Percentiles rank a stretch among this genome's conserved stretches.
Conservation (phyloP, 345 rosid genomes). For the Erysimum cheiranthoides region DNA sequence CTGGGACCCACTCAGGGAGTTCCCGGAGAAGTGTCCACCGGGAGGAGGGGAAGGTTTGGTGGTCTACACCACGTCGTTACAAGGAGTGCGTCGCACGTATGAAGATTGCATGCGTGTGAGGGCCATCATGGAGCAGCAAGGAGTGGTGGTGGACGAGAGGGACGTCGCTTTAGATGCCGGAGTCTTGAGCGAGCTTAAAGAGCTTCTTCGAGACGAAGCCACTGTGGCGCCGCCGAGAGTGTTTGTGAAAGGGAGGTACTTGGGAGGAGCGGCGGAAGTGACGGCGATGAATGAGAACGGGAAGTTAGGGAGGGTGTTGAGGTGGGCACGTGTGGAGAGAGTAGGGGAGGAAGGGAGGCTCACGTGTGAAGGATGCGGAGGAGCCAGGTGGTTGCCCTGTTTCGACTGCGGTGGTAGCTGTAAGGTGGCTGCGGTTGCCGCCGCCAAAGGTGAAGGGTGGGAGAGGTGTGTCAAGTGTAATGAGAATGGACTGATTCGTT, state of each 20-base stretch:
- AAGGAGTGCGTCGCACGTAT: constrained; percentile 81
- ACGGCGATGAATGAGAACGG: constrained; percentile 74
- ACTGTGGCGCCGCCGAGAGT: constrained; percentile 67
- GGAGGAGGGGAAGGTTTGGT: constrained; percentile 68
- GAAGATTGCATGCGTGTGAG: constrained; percentile 69
- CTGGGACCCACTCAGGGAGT: constrained; percentile 76
- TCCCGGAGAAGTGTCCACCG: constrained; percentile 80
- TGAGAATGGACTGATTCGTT: constrained; percentile 81
- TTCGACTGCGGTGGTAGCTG: constrained; percentile 88
- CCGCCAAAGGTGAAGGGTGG: constrained; percentile 53
- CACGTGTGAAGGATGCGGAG: constrained; percentile 91
- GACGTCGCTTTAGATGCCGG: constrained; percentile 85
- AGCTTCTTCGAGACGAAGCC: constrained; percentile 56
- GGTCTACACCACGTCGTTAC: constrained; percentile 87
- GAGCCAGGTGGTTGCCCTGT: constrained; percentile 87
- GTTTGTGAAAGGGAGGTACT: constrained; percentile 80
- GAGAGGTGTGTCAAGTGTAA: constrained; percentile 77
- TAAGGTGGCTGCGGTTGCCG: constrained; percentile 55
- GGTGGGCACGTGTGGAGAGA: constrained; percentile 66
- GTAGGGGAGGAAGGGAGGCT: constrained; percentile 64
- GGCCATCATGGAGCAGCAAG: constrained; percentile 60
- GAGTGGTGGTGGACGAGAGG: constrained; percentile 79
- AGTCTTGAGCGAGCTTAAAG: constrained; percentile 68
- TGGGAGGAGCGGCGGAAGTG: constrained; percentile 84
- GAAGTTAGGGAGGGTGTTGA: constrained; percentile 66